phyloP scores from a whole-genome alignment of 208 protist genomes.

The Leishmania tropica region DNA sequence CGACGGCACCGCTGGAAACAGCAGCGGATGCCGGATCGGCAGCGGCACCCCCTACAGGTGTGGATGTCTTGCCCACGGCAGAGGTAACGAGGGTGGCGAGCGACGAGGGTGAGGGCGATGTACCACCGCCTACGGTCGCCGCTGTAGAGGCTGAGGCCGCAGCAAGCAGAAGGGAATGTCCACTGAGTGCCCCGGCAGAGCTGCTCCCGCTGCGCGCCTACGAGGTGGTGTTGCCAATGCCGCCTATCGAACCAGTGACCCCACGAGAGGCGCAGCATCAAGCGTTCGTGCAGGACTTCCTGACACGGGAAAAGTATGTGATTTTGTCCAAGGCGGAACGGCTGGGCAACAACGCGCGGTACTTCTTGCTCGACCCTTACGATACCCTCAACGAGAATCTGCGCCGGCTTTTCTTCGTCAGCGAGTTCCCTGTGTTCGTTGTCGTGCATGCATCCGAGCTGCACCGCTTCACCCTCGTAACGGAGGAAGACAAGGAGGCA shows the following conservation, averaged over 20 bases:
- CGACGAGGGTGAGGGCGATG: background rate
- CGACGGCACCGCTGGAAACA: background rate
- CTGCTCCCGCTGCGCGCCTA: slow-evolving; percentile 16
- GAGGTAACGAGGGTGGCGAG: background rate
- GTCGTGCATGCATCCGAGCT: slow-evolving; percentile 55
- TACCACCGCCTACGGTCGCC: background rate
- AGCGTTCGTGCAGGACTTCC: slow-evolving; percentile 40
- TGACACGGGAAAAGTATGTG: slow-evolving; percentile 33
- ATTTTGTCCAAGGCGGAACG: slow-evolving; percentile 76
- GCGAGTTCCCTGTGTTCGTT: slow-evolving; percentile 85
- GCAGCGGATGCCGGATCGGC: background rate
- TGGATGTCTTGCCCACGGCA: background rate
- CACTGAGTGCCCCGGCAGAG: background rate
- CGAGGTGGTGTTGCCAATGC: slow-evolving; percentile 22
- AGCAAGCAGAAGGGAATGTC: background rate
- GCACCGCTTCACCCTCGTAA: slow-evolving; percentile 53
- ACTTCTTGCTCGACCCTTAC: slow-evolving; percentile 60
- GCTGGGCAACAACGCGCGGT: slow-evolving; percentile 55
- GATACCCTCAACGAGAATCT: slow-evolving; percentile 78
- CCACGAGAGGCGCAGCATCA: slow-evolving; percentile 30
- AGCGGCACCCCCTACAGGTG: background rate
- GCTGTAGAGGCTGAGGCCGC: background rate
- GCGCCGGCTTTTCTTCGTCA: slow-evolving; percentile 84
- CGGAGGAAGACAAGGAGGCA: slow-evolving; percentile 69
- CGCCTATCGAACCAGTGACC: slow-evolving; percentile 21